Percentiles rank a stretch among this genome's conserved stretches.
These are phyloP conservation scores for Plasmodium cynomolgi DNA, from an alignment of 169 alveolate genomes.

Conservation along the genomic window DNA sequence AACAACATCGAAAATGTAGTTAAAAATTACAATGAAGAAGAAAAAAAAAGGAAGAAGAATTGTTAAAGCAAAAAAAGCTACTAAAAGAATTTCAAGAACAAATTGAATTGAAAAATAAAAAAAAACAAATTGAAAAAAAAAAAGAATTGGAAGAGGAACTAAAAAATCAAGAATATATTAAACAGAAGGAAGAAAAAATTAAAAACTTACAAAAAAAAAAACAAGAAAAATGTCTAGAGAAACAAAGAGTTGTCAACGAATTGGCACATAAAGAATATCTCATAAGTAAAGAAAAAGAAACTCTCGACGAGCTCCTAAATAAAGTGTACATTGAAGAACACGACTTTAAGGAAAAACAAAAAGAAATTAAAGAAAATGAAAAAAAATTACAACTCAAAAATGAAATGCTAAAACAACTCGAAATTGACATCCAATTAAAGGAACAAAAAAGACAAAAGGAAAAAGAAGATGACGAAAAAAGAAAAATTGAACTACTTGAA, in stretches of 20 bases:
- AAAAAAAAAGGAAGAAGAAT: conserved; percentile 67
- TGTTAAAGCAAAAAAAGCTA: conserved; percentile 53
- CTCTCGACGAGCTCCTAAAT: conserved; percentile 46
- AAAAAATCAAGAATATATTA: conserved; percentile 62
- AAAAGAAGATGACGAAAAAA: conserved; percentile 69
- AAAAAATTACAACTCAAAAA: conserved; percentile 71
- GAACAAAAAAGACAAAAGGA: conserved; percentile 53
- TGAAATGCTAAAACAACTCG: conserved; percentile 65
- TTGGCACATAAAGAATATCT: conserved; percentile 71
- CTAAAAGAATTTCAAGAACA: conserved; percentile 71
- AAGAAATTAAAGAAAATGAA: conserved; percentile 65
- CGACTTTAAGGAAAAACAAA: conserved; percentile 64
- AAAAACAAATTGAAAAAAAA: conserved; percentile 43
- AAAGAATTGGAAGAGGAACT: conserved; percentile 68
- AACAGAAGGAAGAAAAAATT: conserved; percentile 53
- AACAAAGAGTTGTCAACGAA: conserved; percentile 72
- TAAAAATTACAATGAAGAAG: conserved; percentile 49
- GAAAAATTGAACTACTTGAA: conserved; percentile 57
- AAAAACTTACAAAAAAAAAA: conserved; percentile 29
- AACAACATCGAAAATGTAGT: conserved; percentile 37
- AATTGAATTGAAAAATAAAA: conserved; percentile 65
- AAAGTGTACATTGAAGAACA: conserved; percentile 70
- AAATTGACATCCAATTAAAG: conserved; percentile 36
- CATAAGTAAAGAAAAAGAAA: conserved; percentile 65
- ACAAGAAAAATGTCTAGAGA: conserved; percentile 57